Conservation (phyloP, 805 yeast species). For the Debaryomyces prosopidis region DNA sequence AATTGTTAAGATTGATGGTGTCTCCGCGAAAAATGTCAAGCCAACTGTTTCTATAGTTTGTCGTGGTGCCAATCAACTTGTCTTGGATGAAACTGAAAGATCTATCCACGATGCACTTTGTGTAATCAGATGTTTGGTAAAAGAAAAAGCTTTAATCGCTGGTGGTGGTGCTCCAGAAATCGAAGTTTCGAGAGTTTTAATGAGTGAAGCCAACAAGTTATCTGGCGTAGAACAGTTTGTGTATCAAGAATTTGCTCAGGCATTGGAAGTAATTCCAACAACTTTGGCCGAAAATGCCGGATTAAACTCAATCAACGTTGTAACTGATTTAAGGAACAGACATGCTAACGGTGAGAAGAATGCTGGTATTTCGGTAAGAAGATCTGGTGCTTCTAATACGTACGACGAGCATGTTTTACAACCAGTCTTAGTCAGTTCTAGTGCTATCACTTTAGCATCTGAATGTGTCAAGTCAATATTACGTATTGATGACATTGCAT, state of each 20-base stretch:
- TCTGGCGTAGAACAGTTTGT: conserved; percentile 89
- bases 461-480: conserved; percentile 95
- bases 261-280: conserved; percentile 89
- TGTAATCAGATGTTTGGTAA: conserved; percentile 85
- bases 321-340: conserved; percentile 85
- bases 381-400: conserved; percentile 90
- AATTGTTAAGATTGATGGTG: conserved; percentile 84
- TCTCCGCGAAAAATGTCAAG: conserved; percentile 49
- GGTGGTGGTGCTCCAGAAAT: conserved; percentile 99
- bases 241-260: conserved; percentile 88
- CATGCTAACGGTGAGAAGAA: conserved; percentile 89
- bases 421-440: conserved; percentile 91
- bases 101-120: conserved; percentile 97
- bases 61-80: conserved; percentile 90
- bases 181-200: conserved; percentile 75
- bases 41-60: conserved; percentile 87
- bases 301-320: conserved; percentile 84
- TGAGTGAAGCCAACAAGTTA: conserved; percentile 67
- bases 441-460: conserved; percentile 92
- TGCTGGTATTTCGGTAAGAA: conserved; percentile 95
- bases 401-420: conserved; percentile 93
- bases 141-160: conserved; percentile 86
- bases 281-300: conserved; percentile 96
- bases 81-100: conserved; percentile 95
- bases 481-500: conserved; percentile 96